Evolutionary conservation across 768 basidiomycete species (phyloP).

Genomic region (Amanita phalloides): DNA sequence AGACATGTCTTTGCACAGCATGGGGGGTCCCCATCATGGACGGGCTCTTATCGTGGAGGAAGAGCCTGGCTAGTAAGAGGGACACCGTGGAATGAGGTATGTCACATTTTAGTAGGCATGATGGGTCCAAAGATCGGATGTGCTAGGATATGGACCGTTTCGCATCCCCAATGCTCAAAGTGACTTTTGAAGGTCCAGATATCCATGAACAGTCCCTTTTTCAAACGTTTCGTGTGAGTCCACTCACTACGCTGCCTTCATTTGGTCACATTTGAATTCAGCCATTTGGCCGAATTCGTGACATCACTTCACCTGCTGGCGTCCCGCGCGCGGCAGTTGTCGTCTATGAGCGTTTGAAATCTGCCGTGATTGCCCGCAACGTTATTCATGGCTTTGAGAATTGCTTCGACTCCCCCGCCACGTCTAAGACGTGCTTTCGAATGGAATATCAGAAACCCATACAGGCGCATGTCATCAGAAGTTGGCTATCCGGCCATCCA

Average conservation of each 20-base stretch:
- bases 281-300: constrained; percentile 76
- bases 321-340: constrained; percentile 56
- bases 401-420: constrained; percentile 11
- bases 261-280: constrained; percentile 16
- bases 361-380: constrained; percentile 79
- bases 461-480: constrained; percentile 55
- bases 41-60: constrained; percentile 32
- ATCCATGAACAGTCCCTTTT: constrained; percentile 74
- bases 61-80: constrained; percentile 69
- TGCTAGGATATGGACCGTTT: constrained; percentile 77
- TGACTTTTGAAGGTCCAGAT: constrained; percentile 88
- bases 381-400: constrained; percentile 54
- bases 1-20: constrained; percentile 30
- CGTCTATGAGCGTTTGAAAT: constrained; percentile 47
- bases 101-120: constrained; percentile 7
- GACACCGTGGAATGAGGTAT: constrained; percentile 71
- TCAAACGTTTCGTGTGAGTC: constrained; percentile 60
- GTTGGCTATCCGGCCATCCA: constrained; percentile 84
- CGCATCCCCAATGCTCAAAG: constrained; percentile 58
- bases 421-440: constrained; percentile 32
- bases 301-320: constrained; percentile 55
- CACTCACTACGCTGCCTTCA: neutral
- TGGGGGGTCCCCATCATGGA: constrained; percentile 58
- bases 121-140: neutral
- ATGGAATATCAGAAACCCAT: constrained; percentile 53